Conservation (phyloP, 192 early-diverging fungal genomes). For the Oehlia diaphana region DNA sequence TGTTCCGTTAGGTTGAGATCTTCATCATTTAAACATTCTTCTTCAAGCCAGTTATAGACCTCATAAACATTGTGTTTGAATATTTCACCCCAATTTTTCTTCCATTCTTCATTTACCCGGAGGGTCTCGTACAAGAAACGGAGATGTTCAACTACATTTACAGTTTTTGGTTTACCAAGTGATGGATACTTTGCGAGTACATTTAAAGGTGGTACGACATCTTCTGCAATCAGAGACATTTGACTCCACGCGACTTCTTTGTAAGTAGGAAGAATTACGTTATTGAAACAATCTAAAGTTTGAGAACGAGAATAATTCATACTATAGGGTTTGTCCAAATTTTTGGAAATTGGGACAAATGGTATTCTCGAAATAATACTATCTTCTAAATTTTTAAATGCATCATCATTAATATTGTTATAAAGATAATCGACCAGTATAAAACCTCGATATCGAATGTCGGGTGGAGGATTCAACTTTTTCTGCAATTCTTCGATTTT, state of each 20-base stretch:
- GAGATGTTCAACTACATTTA: not conserved
- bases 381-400: no score
- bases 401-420: not conserved
- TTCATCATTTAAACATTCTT: conserved; percentile 13
- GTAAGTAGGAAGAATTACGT: not conserved
- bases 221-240: conserved; percentile 3
- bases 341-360: conserved; percentile 5
- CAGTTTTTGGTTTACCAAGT: not conserved
- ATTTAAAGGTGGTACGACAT: not conserved
- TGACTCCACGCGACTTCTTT: conserved; percentile 17
- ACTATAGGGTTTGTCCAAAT: not conserved
- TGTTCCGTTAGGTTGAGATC: not conserved
- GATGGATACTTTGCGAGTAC: not conserved
- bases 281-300: not conserved
- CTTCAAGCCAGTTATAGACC: not conserved
- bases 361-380: not conserved
- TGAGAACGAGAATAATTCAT: not conserved
- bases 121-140: not conserved
- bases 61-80: not conserved
- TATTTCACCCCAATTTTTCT: not conserved
- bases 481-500: conserved; percentile 2
- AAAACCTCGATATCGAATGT: conserved; percentile 12
- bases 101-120: not conserved
- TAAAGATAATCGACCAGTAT: conserved; percentile 6
- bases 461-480: not conserved